Conservation (phyloP, 345 rosid species). For the Ceriops tagal region DNA sequence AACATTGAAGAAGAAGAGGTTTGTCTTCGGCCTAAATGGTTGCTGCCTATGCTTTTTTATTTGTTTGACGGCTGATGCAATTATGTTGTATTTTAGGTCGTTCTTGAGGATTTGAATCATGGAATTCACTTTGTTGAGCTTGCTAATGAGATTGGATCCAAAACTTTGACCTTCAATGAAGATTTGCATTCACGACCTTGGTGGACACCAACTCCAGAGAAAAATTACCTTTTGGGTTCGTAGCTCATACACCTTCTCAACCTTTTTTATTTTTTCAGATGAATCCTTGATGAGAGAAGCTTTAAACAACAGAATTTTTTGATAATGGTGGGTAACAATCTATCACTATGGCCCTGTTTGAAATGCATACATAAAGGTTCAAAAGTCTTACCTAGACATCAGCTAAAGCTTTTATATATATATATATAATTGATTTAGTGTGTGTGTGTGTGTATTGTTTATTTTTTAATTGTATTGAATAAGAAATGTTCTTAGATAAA, state of each 20-base stretch:
- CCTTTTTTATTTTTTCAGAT: not conserved
- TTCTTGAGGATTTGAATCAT: conserved; percentile 65
- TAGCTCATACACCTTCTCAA: conserved; percentile 2
- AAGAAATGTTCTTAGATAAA: no score
- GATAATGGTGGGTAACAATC: not conserved
- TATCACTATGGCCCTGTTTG: no score
- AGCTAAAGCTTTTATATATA: no score
- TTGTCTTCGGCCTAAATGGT: conserved; percentile 7
- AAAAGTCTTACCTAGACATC: no score
- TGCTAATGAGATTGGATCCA: conserved; percentile 70
- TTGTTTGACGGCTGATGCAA: conserved; percentile 9
- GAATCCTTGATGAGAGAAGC: conserved; percentile 5
- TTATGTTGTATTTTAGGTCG: conserved; percentile 38
- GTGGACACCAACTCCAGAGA: conserved; percentile 90
- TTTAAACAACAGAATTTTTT: not conserved
- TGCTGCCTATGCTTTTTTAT: not conserved
- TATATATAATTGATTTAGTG: no score
- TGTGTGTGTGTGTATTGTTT: no score
- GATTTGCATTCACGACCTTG: conserved; percentile 89
- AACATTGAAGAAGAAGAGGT: conserved; percentile 81
- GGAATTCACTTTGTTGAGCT: conserved; percentile 75
- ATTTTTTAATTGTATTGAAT: no score
- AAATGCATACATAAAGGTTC: no score
- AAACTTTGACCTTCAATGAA: conserved; percentile 69
- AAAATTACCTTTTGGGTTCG: conserved; percentile 81